Evolutionary conservation across 2,329 filamentous ascomycete species (phyloP).

Genomic region (Xylariaceae sp.): DNA sequence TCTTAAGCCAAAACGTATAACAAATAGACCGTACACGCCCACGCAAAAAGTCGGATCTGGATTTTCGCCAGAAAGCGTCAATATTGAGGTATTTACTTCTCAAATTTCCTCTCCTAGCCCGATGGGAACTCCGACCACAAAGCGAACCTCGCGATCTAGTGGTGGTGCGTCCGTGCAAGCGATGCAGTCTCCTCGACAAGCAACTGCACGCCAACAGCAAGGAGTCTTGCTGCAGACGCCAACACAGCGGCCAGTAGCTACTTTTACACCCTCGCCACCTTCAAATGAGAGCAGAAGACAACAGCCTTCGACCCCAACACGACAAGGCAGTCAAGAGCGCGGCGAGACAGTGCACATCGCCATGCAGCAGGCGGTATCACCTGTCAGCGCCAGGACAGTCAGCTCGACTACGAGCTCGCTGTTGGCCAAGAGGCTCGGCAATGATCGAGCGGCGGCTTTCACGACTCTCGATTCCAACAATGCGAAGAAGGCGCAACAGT

Average conservation of each 20-base stretch:
- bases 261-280: conserved; percentile 13
- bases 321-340: conserved; percentile 11
- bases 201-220: conserved; percentile 3
- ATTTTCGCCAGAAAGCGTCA: conserved; percentile 24
- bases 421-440: conserved; percentile 50
- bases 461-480: conserved; percentile 31
- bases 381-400: conserved; percentile 24
- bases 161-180: not conserved
- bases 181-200: not conserved
- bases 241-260: conserved; percentile 2
- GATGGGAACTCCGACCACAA: not conserved
- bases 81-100: conserved; percentile 18
- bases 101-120: conserved; percentile 4
- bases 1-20: conserved; percentile 21
- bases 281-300: conserved; percentile 6
- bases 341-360: conserved; percentile 17
- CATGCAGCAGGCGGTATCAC: conserved; percentile 23
- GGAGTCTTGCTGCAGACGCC: conserved; percentile 8
- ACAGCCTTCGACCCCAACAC: conserved; percentile 16
- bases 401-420: conserved; percentile 39
- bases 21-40: conserved; percentile 9
- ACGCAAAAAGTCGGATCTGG: conserved; percentile 23
- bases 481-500: conserved; percentile 23
- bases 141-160: not conserved
- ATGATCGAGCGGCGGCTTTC: conserved; percentile 46